Evolutionary conservation across 176 grass and related monocot genomes (phyloP).

Genomic region (Zizania latifolia): DNA sequence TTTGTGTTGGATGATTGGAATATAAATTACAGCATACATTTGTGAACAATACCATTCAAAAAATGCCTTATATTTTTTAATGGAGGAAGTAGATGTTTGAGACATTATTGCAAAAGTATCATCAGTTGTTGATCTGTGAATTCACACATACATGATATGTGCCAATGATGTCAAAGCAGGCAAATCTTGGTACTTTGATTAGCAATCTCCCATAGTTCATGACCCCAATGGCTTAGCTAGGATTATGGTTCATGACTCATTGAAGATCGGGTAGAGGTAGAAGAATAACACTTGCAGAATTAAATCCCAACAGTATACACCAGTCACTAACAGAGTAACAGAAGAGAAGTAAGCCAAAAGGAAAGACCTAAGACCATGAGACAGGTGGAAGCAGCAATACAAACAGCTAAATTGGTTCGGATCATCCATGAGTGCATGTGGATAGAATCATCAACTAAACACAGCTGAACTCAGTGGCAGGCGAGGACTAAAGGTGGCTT

Average conservation of each 20-base stretch:
- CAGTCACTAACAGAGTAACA: neutral
- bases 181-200: neutral
- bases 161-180: neutral
- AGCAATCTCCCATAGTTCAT: neutral
- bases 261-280: neutral
- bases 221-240: neutral
- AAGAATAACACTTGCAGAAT: neutral
- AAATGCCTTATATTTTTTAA: neutral
- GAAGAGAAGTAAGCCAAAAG: conserved; percentile 27
- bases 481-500: neutral
- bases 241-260: neutral
- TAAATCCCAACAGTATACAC: conserved; percentile 7
- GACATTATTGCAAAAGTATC: neutral
- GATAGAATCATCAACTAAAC: conserved; percentile 19
- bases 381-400: conserved; percentile 6
- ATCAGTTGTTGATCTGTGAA: conserved; percentile 12
- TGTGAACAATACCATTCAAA: neutral
- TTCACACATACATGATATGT: neutral
- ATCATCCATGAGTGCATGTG: neutral
- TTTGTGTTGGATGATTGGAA: too few relatives aligned
- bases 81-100: neutral
- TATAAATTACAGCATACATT: neutral
- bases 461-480: neutral
- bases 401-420: conserved; percentile 15
- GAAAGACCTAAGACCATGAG: neutral